Conservation (phyloP, 2,329 filamentous ascomycete genomes). For the Bipolaris victoriae region DNA sequence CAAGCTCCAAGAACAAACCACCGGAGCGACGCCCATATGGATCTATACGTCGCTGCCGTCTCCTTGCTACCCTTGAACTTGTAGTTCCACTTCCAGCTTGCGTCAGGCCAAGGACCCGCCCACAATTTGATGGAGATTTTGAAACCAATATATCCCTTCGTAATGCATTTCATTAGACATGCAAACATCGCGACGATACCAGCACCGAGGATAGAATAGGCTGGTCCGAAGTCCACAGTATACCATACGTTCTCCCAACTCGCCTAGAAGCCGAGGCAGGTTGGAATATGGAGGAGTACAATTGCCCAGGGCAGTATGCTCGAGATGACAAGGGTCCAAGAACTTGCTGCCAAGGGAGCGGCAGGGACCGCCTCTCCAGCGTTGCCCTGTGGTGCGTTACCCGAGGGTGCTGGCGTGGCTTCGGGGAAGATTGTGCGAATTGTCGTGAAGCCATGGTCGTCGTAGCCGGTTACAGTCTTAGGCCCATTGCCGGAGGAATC, state of each 20-base stretch:
- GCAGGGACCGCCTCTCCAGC: constrained; percentile 13
- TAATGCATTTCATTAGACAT: constrained; percentile 4
- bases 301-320: constrained; percentile 11
- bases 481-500: constrained; percentile 35
- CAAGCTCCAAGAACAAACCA: neutral
- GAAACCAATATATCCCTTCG: constrained; percentile 15
- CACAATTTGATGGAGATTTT: constrained; percentile 24
- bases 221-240: constrained; percentile 8
- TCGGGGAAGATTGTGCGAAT: constrained; percentile 46
- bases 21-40: neutral
- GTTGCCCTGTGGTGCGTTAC: constrained; percentile 16
- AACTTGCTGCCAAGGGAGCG: constrained; percentile 10
- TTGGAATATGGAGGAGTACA: constrained; percentile 9
- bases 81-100: constrained; percentile 13
- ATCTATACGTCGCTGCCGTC: constrained; percentile 1
- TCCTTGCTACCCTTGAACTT: constrained; percentile 7
- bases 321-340: constrained; percentile 5
- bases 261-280: constrained; percentile 9
- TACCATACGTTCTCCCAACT: constrained; percentile 5
- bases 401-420: constrained; percentile 15
- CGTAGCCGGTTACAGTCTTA: constrained; percentile 52
- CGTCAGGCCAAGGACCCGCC: constrained; percentile 12
- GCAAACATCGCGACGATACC: constrained; percentile 9
- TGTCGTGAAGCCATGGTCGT: constrained; percentile 59
- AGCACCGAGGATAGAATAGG: constrained; percentile 7